A percentile compares a stretch with the other conserved stretches of the same genome.
Evolutionary conservation across 305 asterid species (phyloP).

Genomic region (Fraxinus baroniana): DNA sequence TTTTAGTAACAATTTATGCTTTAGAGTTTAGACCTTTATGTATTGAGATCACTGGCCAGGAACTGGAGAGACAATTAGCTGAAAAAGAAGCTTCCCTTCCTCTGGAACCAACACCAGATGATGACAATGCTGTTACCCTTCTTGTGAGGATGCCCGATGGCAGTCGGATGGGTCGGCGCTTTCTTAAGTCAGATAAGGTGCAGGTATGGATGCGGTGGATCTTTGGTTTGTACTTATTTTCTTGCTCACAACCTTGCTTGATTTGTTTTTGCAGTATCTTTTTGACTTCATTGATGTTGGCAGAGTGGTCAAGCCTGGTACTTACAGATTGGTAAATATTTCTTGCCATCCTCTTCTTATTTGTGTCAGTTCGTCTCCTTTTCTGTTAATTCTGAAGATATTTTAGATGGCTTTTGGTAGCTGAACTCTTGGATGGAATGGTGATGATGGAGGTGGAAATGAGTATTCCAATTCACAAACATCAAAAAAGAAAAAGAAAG

Average conservation of each 20-base stretch:
- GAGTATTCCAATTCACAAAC: background rate
- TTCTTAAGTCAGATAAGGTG: conserved; percentile 74
- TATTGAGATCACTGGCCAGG: conserved; percentile 44
- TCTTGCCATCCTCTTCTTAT: background rate
- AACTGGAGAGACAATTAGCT: conserved; percentile 76
- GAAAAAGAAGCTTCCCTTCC: conserved; percentile 95
- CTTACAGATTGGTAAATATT: conserved; percentile 80
- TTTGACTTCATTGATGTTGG: conserved; percentile 86
- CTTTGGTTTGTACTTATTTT: background rate
- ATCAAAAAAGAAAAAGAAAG: background rate
- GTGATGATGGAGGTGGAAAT: background rate
- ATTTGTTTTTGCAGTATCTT: conserved; percentile 52
- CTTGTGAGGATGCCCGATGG: conserved; percentile 98
- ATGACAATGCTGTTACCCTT: conserved; percentile 80
- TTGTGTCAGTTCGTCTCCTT: background rate
- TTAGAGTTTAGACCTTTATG: conserved; percentile 6
- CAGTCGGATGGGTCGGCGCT: conserved; percentile 86
- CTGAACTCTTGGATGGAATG: background rate
- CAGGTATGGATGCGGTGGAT: conserved; percentile 52
- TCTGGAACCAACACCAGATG: conserved; percentile 73
- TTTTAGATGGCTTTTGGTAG: background rate
- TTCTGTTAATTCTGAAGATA: background rate
- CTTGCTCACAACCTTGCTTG: conserved; percentile 21
- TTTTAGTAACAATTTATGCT: background rate
- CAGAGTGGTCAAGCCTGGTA: conserved; percentile 76